Conservation (phyloP, 352 stramenopile species). For the Globisporangium okanoganense region DNA sequence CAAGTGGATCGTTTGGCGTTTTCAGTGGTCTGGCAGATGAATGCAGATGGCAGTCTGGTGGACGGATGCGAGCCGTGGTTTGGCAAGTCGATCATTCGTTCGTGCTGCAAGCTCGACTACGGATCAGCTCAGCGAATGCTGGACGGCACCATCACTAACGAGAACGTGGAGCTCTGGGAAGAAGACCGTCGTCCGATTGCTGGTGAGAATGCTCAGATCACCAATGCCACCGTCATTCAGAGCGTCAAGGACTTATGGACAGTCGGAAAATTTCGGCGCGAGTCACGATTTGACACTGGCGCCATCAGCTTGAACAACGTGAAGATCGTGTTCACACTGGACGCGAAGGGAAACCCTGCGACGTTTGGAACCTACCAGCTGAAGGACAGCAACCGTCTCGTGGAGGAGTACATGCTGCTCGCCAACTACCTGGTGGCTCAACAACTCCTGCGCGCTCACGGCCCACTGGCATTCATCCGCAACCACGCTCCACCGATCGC, state of each 20-base stretch:
- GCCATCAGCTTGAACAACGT: slow-evolving; percentile 90
- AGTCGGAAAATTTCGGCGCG: slow-evolving; percentile 63
- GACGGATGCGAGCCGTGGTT: slow-evolving; percentile 93
- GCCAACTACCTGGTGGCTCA: slow-evolving; percentile 98
- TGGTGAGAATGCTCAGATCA: slow-evolving; percentile 43
- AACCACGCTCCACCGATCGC: slow-evolving; percentile 81
- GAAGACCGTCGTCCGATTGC: slow-evolving; percentile 37
- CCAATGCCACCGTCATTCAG: slow-evolving; percentile 51
- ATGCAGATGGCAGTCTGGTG: slow-evolving; percentile 90
- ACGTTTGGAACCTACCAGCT: slow-evolving; percentile 88
- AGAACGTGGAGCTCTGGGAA: slow-evolving; percentile 76
- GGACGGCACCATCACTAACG: slow-evolving; percentile 76
- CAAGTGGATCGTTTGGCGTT: slow-evolving; percentile 96
- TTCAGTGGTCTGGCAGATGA: slow-evolving; percentile 96
- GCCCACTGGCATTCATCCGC: slow-evolving; percentile 87
- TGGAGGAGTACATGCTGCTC: slow-evolving; percentile 99
- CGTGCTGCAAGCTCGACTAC: slow-evolving; percentile 96
- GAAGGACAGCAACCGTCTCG: slow-evolving; percentile 92
- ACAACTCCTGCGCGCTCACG: slow-evolving; percentile 88
- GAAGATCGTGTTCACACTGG: slow-evolving; percentile 94
- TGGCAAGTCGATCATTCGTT: slow-evolving; percentile 97
- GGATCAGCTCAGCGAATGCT: slow-evolving; percentile 96
- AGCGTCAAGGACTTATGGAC: slow-evolving; percentile 65
- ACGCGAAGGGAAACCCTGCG: slow-evolving; percentile 89
- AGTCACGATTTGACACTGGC: slow-evolving; percentile 89